Evolutionary conservation across 495 filamentous ascomycete genomes (phyloP), one percentile per base, ranked within the genome.

Genomic region (Hypoxylon intermedium): DNA sequence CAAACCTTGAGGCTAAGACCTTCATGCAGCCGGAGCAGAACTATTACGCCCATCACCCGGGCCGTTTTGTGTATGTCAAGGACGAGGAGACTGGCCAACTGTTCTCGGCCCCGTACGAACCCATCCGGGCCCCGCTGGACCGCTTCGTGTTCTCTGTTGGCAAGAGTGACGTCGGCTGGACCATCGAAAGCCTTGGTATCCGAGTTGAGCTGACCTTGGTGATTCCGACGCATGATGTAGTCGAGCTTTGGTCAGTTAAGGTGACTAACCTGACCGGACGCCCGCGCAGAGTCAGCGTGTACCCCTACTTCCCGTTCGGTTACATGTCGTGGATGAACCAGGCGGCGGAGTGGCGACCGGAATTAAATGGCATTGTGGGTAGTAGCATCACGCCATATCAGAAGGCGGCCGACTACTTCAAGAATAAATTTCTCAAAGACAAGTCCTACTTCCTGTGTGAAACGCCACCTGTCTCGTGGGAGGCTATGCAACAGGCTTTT

Each of bases 251-350:
- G 82, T 76, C 75, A 44, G 74, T 84, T 51, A 76, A 72, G 60
- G 78, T 84, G 37, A 78, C 78, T 38, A 84, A 84, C 60, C 41
- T 84, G 18, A 77, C 77, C 7, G 65, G 59, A 36, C 72, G 71
- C 12, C 64, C 72, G 4, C 74, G 82, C 26, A 75, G 70, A 42
- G 65, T 84, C 64, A 79, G 78, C 64, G 72, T 84, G 41, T 82
- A 80, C 44, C 81, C 82, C 2, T 82, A 82, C 64, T 84, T 84
- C 72, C 75, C 79, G 40, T 77, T 83, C 56, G 82, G 82, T 21
- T 83, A 83, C 72, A 82, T 82, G 79, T 83, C 82, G 28, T 84
- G 82, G 82, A 84, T 84, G 81, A 83, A 82, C 69, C 82, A 84
- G 62, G 78, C 77, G 24, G 82, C 77, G 41, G 77, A 81, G 52